These are phyloP conservation scores for Aspergillus funiculosus DNA, from an alignment of 495 filamentous ascomycete species.

Conservation along the genomic window DNA sequence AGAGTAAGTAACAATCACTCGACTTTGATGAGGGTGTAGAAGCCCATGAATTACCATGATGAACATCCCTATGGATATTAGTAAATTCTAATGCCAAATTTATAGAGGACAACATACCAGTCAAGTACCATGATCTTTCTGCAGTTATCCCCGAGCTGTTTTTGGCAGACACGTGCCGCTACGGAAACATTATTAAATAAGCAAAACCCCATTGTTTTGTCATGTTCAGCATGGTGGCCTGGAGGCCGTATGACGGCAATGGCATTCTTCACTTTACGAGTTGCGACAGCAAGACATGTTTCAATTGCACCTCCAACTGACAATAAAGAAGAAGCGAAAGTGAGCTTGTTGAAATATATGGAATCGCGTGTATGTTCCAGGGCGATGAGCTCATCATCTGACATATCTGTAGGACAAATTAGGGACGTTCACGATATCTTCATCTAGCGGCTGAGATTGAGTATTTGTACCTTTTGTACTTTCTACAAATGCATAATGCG, in stretches of 20 bases:
- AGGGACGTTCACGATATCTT: not conserved
- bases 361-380: conserved; percentile 68
- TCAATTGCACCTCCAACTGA: conserved; percentile 95
- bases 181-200: conserved; percentile 96
- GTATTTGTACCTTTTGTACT: conserved; percentile 44
- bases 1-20: conserved; percentile 18
- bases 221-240: conserved; percentile 86
- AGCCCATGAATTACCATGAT: conserved; percentile 45
- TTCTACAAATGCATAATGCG: conserved; percentile 73
- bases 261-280: conserved; percentile 78
- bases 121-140: conserved; percentile 90
- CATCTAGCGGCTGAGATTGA: not conserved
- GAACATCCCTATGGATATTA: conserved; percentile 52
- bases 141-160: conserved; percentile 65
- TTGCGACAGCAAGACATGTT: conserved; percentile 77
- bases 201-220: conserved; percentile 87
- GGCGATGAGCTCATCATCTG: conserved; percentile 56
- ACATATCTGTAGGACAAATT: conserved; percentile 35
- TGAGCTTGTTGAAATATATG: conserved; percentile 80
- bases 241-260: conserved; percentile 93
- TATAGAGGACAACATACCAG: conserved; percentile 59
- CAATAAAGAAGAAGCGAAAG: conserved; percentile 71
- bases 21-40: not conserved
- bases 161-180: conserved; percentile 75
- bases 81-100: conserved; percentile 4